A percentile compares a stretch with the other conserved stretches of the same genome.
These are phyloP conservation scores for Cyberlindnera subsufficiens DNA, from an alignment of 805 yeast genomes.

Conservation along the genomic window DNA sequence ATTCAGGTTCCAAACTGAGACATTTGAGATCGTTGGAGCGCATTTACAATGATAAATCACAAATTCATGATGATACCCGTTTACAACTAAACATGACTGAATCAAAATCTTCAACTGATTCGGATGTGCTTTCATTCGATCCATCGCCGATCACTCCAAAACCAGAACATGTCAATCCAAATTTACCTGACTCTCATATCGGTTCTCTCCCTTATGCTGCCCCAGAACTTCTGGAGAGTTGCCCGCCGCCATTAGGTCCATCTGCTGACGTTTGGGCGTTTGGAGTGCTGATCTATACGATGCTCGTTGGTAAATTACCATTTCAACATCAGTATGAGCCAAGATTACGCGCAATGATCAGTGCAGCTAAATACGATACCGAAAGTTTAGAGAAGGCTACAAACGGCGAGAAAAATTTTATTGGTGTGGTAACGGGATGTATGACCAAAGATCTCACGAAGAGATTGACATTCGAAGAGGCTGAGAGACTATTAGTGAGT, in stretches of 20 bases:
- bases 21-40: slow-evolving; percentile 13
- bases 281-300: slow-evolving; percentile 72
- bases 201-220: slow-evolving; percentile 93
- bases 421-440: slow-evolving; percentile 44
- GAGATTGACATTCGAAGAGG: slow-evolving; percentile 43
- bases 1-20: slow-evolving; percentile 21
- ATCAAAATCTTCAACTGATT: background rate
- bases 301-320: slow-evolving; percentile 71
- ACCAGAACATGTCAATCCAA: slow-evolving; percentile 1
- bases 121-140: slow-evolving; percentile 10
- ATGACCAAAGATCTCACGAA: slow-evolving; percentile 44
- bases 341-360: slow-evolving; percentile 63
- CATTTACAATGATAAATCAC: slow-evolving; percentile 21
- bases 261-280: slow-evolving; percentile 87
- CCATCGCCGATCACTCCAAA: slow-evolving; percentile 13
- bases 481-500: slow-evolving; percentile 16
- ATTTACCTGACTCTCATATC: slow-evolving; percentile 57
- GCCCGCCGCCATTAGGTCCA: slow-evolving; percentile 56
- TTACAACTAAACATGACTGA: slow-evolving; percentile 4
- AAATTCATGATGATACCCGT: slow-evolving; percentile 27
- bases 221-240: slow-evolving; percentile 70
- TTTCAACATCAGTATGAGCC: slow-evolving; percentile 85
- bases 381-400: slow-evolving; percentile 38
- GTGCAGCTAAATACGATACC: slow-evolving; percentile 57
- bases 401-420: slow-evolving; percentile 22